phyloP scores from a whole-genome alignment of 2,329 filamentous ascomycete genomes.

The Pseudonectria foliicola region DNA sequence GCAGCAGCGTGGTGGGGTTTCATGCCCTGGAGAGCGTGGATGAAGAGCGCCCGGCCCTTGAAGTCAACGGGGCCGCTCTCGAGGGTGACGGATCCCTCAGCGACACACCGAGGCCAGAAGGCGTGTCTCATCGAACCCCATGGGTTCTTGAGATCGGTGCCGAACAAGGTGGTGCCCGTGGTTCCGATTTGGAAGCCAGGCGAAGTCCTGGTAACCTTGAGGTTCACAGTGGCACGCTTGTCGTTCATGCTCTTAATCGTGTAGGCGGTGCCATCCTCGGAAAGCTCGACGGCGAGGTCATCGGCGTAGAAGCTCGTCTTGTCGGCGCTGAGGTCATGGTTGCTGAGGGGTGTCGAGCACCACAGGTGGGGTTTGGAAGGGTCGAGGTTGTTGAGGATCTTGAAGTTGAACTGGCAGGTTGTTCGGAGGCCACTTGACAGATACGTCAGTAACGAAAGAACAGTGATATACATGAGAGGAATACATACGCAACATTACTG shows the following conservation, averaged over 20 bases:
- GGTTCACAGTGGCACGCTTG: constrained; percentile 71
- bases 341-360: constrained; percentile 71
- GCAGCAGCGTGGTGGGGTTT: constrained; percentile 95
- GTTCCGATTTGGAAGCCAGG: constrained; percentile 82
- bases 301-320: constrained; percentile 80
- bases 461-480: neutral
- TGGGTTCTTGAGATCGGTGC: constrained; percentile 75
- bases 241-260: constrained; percentile 87
- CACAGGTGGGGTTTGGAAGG: constrained; percentile 69
- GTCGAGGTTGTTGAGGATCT: constrained; percentile 78
- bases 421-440: constrained; percentile 70
- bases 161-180: constrained; percentile 77
- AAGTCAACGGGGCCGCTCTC: constrained; percentile 75
- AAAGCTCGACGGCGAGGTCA: constrained; percentile 76
- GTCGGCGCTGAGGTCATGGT: constrained; percentile 78
- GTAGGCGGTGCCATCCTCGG: constrained; percentile 74
- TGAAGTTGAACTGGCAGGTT: constrained; percentile 89
- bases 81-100: constrained; percentile 79
- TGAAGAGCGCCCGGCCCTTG: constrained; percentile 70
- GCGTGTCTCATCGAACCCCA: constrained; percentile 90
- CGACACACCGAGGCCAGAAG: constrained; percentile 85
- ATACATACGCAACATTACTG: constrained; percentile 83
- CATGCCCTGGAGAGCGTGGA: constrained; percentile 91
- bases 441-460: constrained; percentile 12
- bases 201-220: constrained; percentile 67